These are phyloP conservation scores for Ascochyta rabiei DNA, from an alignment of 2,329 filamentous ascomycete genomes.

Conservation along the genomic window DNA sequence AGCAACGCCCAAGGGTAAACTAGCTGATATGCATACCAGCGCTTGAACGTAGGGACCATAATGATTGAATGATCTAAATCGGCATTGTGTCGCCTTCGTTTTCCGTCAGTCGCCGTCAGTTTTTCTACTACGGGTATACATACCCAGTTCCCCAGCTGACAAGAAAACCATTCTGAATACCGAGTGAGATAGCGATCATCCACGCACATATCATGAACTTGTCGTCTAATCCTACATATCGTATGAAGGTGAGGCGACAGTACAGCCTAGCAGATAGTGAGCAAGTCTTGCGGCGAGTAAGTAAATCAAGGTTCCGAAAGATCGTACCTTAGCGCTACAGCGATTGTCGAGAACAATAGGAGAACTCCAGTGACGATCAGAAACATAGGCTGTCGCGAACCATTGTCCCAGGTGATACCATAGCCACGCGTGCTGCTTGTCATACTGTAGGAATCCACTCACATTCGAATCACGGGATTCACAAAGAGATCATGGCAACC, in stretches of 20 bases:
- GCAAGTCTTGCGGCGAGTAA: too few species aligned
- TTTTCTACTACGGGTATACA: not conserved
- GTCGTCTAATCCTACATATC: slow-evolving; percentile 24
- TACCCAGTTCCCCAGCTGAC: slow-evolving; percentile 23
- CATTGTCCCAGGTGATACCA: slow-evolving; percentile 21
- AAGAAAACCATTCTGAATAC: slow-evolving; percentile 17
- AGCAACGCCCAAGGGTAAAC: slow-evolving; percentile 30
- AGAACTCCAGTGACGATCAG: slow-evolving; percentile 19
- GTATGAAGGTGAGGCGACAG: slow-evolving; percentile 16
- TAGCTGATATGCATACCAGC: slow-evolving; percentile 35
- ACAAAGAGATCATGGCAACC: slow-evolving; percentile 1
- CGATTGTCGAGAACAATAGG: slow-evolving; percentile 15
- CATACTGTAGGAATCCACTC: not conserved
- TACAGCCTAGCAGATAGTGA: slow-evolving; percentile 12
- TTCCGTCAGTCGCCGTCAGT: not conserved
- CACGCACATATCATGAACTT: slow-evolving; percentile 19
- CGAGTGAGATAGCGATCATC: slow-evolving; percentile 1
- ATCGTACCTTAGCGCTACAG: not conserved
- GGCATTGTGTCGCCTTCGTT: slow-evolving; percentile 15
- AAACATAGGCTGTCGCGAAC: slow-evolving; percentile 29
- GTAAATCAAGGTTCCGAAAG: too few species aligned
- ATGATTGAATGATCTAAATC: slow-evolving; percentile 17
- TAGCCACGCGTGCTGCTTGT: not conserved
- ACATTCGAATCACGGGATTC: not conserved
- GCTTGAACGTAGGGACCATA: slow-evolving; percentile 26